Evolutionary conservation across 208 protist genomes (phyloP).

Genomic region (Leishmania amazonensis): DNA sequence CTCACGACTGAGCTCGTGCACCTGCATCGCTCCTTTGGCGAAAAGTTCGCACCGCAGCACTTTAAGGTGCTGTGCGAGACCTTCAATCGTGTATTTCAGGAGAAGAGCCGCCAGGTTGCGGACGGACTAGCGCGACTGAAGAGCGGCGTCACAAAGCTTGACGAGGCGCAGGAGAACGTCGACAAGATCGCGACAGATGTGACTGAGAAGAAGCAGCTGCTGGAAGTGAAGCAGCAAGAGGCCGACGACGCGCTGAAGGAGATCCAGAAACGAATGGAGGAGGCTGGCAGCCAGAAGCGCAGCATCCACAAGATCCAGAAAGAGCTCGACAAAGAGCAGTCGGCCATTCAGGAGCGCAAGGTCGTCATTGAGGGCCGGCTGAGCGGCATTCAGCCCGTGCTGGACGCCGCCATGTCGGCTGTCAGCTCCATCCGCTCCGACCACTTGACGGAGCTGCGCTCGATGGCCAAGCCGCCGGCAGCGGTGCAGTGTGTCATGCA

Average conservation of each 20-base stretch:
- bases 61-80: constrained; percentile 93
- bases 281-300: constrained; percentile 91
- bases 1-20: constrained; percentile 89
- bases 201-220: constrained; percentile 81
- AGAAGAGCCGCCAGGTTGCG: constrained; percentile 75
- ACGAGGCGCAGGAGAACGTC: constrained; percentile 95
- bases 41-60: constrained; percentile 89
- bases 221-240: constrained; percentile 94
- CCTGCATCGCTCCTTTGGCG: constrained; percentile 74
- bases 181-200: constrained; percentile 94
- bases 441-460: constrained; percentile 96
- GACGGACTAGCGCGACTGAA: constrained; percentile 81
- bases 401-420: constrained; percentile 93
- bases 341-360: constrained; percentile 86
- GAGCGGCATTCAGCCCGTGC: constrained; percentile 93
- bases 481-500: constrained; percentile 96
- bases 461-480: constrained; percentile 95
- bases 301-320: constrained; percentile 95
- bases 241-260: constrained; percentile 95
- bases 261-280: constrained; percentile 96
- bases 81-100: constrained; percentile 85
- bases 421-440: constrained; percentile 95
- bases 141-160: constrained; percentile 95
- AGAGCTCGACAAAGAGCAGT: constrained; percentile 93
- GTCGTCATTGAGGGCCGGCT: constrained; percentile 94